Base-by-base conservation (phyloP, 2,329 filamentous ascomycete species). In the Emergomyces orientalis region DNA sequence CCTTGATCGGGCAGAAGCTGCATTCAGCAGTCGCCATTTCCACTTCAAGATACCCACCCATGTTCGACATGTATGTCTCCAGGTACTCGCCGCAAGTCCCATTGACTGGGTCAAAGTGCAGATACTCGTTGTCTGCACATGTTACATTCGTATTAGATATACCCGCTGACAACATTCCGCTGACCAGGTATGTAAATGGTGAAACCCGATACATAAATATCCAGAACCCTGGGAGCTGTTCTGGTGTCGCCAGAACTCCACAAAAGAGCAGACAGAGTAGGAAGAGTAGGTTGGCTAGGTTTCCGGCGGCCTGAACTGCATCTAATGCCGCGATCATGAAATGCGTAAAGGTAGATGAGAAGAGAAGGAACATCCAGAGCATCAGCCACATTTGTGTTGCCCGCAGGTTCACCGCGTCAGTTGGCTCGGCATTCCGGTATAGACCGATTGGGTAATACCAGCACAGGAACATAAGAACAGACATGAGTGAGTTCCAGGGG, bases 181-280 rank as follows among this genome's bases (percentile, higher is more conserved):
- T 72, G 2, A 80, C 75, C 3, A 80, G 72, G 59, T 89, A 89
- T 0, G 85, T 88, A 63, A 89, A 86, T 0, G 86, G 86, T 0
- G 81, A 84, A 8, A 85, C 79, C 34, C 84, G 81, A 73, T 90
- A 88, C 87, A 90, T 90, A 76, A 89, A 90, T 63, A 85, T 84
- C 88, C 88, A 91, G 77, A 91, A 90, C 0, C 84, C 81, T 0
- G 88, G 88, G 0, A 91, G 77, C 0, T 80, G 78, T 3, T 69
- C 63, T 0, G 86, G 82, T 0, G 80, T 72, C 64, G 87, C 83
- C 61, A 76, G 70, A 62, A 76, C 71, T 71, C 85, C 75, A 68
- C 81, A 84, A 77, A 88, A 88, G 62, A 84, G 78, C 37, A 84
- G 75, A 65, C 78, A 81, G 72, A 88, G 79, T 34, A 83, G 79